A percentile compares a stretch with the other conserved stretches of the same genome.
Evolutionary conservation across 2,329 filamentous ascomycete genomes (phyloP).

Genomic region (Trichoderma gracile): DNA sequence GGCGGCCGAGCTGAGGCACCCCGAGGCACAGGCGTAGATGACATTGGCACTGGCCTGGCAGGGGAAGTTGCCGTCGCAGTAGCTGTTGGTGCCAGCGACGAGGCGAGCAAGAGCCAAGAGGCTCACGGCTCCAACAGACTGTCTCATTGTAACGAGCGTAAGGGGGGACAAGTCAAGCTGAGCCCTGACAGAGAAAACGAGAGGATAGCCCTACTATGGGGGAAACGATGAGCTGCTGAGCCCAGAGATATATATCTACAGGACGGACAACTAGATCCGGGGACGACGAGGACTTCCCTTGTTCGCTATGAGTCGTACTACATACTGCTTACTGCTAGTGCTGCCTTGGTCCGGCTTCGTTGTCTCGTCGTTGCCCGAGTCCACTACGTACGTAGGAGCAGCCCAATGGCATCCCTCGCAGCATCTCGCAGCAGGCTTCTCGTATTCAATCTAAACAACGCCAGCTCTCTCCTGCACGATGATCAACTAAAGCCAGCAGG

Average conservation of each 20-base stretch:
- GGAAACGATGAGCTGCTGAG: neutral
- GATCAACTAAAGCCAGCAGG: conserved; percentile 3
- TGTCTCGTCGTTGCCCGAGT: no score
- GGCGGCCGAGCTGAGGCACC: conserved; percentile 34
- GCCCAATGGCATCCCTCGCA: conserved; percentile 7
- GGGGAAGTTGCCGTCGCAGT: conserved; percentile 31
- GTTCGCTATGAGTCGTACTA: neutral
- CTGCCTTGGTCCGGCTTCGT: no score
- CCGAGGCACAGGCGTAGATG: conserved; percentile 31
- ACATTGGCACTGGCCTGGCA: conserved; percentile 34
- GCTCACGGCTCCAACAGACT: conserved; percentile 13
- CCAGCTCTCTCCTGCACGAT: conserved; percentile 7
- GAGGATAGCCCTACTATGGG: neutral
- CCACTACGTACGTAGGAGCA: no score
- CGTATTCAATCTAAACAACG: conserved; percentile 18
- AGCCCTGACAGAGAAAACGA: neutral
- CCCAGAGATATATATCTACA: conserved; percentile 8
- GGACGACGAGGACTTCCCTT: neutral
- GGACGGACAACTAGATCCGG: neutral
- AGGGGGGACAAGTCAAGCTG: neutral
- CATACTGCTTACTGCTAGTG: no score
- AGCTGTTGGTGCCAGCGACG: conserved; percentile 28
- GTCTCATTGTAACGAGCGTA: conserved; percentile 9
- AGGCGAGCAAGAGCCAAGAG: conserved; percentile 29
- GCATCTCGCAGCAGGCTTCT: neutral